phyloP scores from a whole-genome alignment of 2,329 filamentous ascomycete genomes.

The Cytospora mali region DNA sequence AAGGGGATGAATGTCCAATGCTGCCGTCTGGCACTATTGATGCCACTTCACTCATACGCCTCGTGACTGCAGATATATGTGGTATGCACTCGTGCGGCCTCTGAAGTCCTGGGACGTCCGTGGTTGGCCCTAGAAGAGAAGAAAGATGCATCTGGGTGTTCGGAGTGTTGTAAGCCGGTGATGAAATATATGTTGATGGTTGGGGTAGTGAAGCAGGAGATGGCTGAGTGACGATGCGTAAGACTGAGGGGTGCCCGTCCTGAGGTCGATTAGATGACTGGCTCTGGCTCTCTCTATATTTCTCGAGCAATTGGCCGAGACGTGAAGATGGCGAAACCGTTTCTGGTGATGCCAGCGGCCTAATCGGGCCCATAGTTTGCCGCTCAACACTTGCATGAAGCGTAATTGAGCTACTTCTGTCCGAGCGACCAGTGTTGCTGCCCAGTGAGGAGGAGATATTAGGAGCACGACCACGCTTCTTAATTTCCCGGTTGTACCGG shows the following conservation, averaged over 20 bases:
- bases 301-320: slow-evolving; percentile 10
- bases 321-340: slow-evolving; percentile 7
- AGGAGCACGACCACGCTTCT: slow-evolving; percentile 42
- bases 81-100: slow-evolving; percentile 21
- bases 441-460: slow-evolving; percentile 4
- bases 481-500: slow-evolving; percentile 41
- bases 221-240: slow-evolving; percentile 15
- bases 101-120: slow-evolving; percentile 12
- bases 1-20: slow-evolving; percentile 36
- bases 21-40: slow-evolving; percentile 36
- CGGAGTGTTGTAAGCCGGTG: slow-evolving; percentile 16
- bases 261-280: slow-evolving; percentile 7
- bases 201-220: neutral
- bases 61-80: slow-evolving; percentile 10
- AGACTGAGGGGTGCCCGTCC: slow-evolving; percentile 9
- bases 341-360: slow-evolving; percentile 27
- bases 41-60: slow-evolving; percentile 26
- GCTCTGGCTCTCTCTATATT: slow-evolving; percentile 13
- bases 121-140: slow-evolving; percentile 28
- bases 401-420: slow-evolving; percentile 14
- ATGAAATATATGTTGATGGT: slow-evolving; percentile 19
- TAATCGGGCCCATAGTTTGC: slow-evolving; percentile 11
- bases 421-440: slow-evolving; percentile 19
- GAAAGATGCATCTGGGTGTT: slow-evolving; percentile 29
- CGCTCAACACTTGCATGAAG: slow-evolving; percentile 6